Conservation (phyloP, 2,329 filamentous ascomycete species). For the Aspergillus felis region DNA sequence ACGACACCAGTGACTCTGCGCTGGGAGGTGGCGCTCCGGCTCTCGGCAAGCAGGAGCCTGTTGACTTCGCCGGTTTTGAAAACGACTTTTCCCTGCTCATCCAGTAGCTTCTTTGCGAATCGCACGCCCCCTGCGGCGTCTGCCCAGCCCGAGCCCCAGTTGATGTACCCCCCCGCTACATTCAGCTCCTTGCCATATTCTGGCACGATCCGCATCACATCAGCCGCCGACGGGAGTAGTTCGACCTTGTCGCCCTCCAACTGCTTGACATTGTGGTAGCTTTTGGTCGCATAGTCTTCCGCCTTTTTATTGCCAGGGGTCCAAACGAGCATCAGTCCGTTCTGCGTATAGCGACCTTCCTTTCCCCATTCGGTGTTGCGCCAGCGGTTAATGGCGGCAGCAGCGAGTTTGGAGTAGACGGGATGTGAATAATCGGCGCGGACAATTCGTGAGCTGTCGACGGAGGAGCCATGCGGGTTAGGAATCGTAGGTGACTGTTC, state of each 20-base stretch:
- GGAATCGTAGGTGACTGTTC: constrained; percentile 55
- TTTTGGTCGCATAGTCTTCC: constrained; percentile 35
- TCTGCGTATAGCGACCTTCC: constrained; percentile 43
- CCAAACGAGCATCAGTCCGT: constrained; percentile 41
- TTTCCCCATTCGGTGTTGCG: constrained; percentile 45
- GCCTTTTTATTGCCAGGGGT: constrained; percentile 26
- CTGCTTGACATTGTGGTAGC: constrained; percentile 38
- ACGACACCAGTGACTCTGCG: constrained; percentile 45
- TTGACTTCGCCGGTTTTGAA: constrained; percentile 36
- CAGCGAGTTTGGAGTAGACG: constrained; percentile 70
- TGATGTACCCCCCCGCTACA: constrained; percentile 43
- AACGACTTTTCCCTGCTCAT: constrained; percentile 32
- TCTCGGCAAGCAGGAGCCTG: constrained; percentile 26
- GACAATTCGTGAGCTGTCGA: constrained; percentile 60
- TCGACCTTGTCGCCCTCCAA: constrained; percentile 33
- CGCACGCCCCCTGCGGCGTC: constrained; percentile 41
- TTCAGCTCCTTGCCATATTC: constrained; percentile 32
- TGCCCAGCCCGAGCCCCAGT: constrained; percentile 46
- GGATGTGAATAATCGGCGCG: constrained; percentile 76
- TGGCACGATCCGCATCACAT: constrained; percentile 32
- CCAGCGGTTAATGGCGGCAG: constrained; percentile 67
- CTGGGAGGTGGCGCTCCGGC: constrained; percentile 1
- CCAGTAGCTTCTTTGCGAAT: constrained; percentile 36
- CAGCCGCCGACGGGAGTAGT: constrained; percentile 29
- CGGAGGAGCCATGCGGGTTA: constrained; percentile 55